Evolutionary conservation across 768 basidiomycete genomes (phyloP).

Genomic region (Amanita pallidorosea): DNA sequence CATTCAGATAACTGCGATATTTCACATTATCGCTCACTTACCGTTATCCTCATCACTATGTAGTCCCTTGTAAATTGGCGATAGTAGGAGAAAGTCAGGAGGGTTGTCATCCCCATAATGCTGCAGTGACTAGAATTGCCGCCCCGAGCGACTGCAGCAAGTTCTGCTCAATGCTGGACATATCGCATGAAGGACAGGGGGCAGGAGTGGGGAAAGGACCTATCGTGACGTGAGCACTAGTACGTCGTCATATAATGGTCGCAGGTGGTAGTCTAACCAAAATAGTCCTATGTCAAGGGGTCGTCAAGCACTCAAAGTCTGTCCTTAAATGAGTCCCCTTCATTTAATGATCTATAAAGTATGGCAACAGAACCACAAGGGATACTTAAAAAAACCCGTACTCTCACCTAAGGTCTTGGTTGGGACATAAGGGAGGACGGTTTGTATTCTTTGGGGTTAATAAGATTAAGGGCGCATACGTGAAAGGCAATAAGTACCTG

Average conservation of each 20-base stretch:
- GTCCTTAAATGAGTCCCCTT: no score
- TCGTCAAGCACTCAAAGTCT: no score
- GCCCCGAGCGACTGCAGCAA: not conserved
- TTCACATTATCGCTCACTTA: not conserved
- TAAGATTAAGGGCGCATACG: no score
- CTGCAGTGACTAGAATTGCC: not conserved
- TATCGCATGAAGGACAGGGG: not conserved
- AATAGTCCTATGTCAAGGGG: no score
- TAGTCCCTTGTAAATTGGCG: not conserved
- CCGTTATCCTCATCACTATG: not conserved
- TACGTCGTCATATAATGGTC: no score
- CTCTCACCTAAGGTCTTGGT: no score
- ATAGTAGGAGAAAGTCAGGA: not conserved
- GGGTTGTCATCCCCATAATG: not conserved
- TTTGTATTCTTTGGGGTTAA: no score
- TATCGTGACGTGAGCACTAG: not conserved
- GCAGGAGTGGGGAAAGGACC: not conserved
- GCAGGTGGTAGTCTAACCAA: not conserved
- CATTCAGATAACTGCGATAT: not conserved
- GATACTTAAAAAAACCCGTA: no score
- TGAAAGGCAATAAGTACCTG: no score
- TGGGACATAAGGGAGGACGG: no score
- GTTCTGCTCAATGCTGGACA: not conserved
- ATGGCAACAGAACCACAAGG: no score
- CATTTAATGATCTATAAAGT: no score